Evolutionary conservation across 257 asterid genomes (phyloP).

Genomic region (Nicotiana paniculata): DNA sequence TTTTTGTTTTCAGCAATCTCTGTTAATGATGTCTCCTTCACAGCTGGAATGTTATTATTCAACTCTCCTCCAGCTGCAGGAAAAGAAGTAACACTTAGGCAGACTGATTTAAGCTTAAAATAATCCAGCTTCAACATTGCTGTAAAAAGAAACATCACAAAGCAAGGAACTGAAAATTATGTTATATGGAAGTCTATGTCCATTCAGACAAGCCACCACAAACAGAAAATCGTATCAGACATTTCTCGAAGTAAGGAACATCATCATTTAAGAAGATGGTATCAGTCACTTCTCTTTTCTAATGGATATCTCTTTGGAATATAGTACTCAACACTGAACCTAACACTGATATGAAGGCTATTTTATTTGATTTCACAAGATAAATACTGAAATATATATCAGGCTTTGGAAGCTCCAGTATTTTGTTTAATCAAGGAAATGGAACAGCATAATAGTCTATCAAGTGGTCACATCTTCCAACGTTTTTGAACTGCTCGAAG

Average conservation of each 20-base stretch:
- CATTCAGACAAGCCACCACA: neutral
- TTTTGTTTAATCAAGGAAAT: neutral
- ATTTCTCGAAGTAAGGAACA: neutral
- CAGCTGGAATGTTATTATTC: neutral
- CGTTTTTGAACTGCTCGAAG: neutral
- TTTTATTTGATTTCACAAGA: neutral
- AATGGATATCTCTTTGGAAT: neutral
- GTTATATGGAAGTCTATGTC: neutral
- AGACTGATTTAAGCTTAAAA: neutral
- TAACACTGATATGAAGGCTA: neutral
- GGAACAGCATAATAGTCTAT: neutral
- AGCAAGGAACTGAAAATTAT: neutral
- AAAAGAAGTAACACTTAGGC: neutral
- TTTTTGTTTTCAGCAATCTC: slow-evolving; percentile 7
- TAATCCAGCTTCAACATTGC: neutral
- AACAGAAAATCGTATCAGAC: neutral
- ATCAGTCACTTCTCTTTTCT: neutral
- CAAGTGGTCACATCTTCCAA: neutral
- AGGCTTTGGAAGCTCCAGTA: neutral
- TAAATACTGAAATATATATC: neutral
- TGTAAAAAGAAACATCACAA: neutral
- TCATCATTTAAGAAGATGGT: neutral
- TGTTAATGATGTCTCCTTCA: slow-evolving; percentile 3
- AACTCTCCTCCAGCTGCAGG: slow-evolving; percentile 8
- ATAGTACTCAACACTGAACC: neutral